phyloP scores from a whole-genome alignment of 179 eudicot species.

The Camellia oleifera region DNA sequence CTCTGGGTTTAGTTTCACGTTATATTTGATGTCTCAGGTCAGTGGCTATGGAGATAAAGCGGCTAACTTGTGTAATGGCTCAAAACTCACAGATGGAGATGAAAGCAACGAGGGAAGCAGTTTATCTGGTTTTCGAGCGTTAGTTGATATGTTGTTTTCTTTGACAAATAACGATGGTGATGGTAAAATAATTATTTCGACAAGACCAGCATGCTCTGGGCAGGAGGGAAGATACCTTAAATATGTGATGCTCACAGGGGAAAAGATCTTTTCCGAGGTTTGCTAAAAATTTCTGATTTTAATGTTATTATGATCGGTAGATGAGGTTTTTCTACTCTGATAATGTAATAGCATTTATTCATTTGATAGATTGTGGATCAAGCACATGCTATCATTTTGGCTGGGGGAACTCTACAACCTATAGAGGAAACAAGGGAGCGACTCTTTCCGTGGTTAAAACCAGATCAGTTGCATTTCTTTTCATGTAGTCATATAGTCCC shows the following conservation, averaged over 20 bases:
- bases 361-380: conserved; percentile 57
- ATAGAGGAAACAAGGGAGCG: conserved; percentile 86
- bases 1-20: background rate
- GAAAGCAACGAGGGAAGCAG: conserved; percentile 50
- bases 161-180: conserved; percentile 76
- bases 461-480: conserved; percentile 67
- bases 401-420: conserved; percentile 96
- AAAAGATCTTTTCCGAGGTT: conserved; percentile 89
- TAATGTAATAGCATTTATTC: background rate
- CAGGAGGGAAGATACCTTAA: conserved; percentile 68
- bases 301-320: background rate
- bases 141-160: conserved; percentile 60
- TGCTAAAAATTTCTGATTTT: conserved; percentile 17
- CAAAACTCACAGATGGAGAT: conserved; percentile 26
- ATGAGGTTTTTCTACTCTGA: background rate
- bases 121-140: conserved; percentile 71
- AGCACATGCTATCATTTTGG: conserved; percentile 84
- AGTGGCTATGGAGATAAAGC: conserved; percentile 86
- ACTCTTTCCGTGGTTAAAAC: conserved; percentile 71
- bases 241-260: conserved; percentile 96
- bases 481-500: conserved; percentile 91
- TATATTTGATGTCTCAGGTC: conserved; percentile 46
- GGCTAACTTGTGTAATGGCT: conserved; percentile 32
- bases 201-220: conserved; percentile 30
- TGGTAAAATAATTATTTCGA: conserved; percentile 80